Evolutionary conservation across 129 eudicot genomes (phyloP), one percentile per base, ranked within the genome.

Genomic region (Flaveria brownii): DNA sequence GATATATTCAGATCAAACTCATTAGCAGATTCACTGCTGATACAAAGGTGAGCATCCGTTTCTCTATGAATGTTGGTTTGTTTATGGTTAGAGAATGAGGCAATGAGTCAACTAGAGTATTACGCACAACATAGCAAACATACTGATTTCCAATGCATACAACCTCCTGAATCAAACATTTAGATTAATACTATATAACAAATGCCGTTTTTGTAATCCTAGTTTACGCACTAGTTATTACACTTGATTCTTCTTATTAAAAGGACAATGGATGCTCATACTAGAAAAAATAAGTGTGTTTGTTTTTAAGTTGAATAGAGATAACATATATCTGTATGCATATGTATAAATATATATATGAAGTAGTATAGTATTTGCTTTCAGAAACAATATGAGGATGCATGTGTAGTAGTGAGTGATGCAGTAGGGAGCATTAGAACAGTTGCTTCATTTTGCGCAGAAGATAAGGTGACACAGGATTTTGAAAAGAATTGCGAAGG

Each of bases 391-490:
- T 92, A 87, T n/a, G 96, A 89, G 76, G 90, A 90, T 42, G 98
- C 98, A 15, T 87, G 91, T 82, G 91, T 87, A 72, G 88, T 92
- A 13, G 97, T 93, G 3, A 89, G 79, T 65, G 92, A 92, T 77
- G 98, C 98, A 16, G 92, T 92, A 9, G 94, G 96, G 46, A 90
- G 94, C 57, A 92, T 92, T 73, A 79, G 97, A 75, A 92, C 97
- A 9, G 87, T 92, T 30, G 96, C 97, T 60, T 89, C 97, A 8
- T 92, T 92, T 76, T 89, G 91, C 78, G 96, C 96, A 0, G 96
- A 92, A 81, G 96, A 89, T 51, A 89, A 89, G 76, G 87, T 89
- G 49, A 87, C 87, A 84, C 72, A 77, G 36, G 63, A 84, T 69
- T 92, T 89, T 57, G 76, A 60, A 70, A 69, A 54, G 71, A 92